A percentile compares a stretch with the other conserved stretches of the same genome.
These are phyloP conservation scores for Colletotrichum sp. DNA, from an alignment of 2,329 filamentous ascomycete species.

Conservation along the genomic window DNA sequence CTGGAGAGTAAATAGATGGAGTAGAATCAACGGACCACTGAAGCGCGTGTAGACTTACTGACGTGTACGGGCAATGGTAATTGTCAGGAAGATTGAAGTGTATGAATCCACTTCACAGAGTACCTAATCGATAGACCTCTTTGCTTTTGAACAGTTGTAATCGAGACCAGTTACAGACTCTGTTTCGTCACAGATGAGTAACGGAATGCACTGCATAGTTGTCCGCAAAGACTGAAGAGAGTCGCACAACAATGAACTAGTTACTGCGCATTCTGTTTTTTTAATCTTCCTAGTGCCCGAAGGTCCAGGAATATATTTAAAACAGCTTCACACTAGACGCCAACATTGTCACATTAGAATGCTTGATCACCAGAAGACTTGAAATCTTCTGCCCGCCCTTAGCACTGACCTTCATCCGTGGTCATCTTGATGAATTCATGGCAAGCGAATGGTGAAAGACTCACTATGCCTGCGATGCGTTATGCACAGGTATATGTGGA, in stretches of 20 bases:
- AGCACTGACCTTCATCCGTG: no score
- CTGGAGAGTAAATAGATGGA: neutral
- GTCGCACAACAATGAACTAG: neutral
- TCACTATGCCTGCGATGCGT: fast-evolving
- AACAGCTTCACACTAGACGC: no score
- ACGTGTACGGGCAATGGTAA: neutral
- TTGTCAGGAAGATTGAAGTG: neutral
- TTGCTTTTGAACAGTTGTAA: neutral
- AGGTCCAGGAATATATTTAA: no score
- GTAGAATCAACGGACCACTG: neutral
- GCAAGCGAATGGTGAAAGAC: neutral
- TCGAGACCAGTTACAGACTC: neutral
- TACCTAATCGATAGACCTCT: neutral
- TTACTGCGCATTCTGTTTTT: no score
- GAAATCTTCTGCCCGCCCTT: neutral
- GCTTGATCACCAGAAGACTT: neutral
- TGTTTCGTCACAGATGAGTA: neutral
- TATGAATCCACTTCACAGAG: fast-evolving
- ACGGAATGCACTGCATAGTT: neutral
- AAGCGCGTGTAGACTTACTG: neutral
- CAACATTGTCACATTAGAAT: neutral
- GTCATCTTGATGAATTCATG: neutral
- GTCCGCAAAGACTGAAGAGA: neutral
- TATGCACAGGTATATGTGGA: neutral
- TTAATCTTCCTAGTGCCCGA: no score